phyloP scores from a whole-genome alignment of 2,329 filamentous ascomycete genomes.

The Lasiodiplodia citricola region DNA sequence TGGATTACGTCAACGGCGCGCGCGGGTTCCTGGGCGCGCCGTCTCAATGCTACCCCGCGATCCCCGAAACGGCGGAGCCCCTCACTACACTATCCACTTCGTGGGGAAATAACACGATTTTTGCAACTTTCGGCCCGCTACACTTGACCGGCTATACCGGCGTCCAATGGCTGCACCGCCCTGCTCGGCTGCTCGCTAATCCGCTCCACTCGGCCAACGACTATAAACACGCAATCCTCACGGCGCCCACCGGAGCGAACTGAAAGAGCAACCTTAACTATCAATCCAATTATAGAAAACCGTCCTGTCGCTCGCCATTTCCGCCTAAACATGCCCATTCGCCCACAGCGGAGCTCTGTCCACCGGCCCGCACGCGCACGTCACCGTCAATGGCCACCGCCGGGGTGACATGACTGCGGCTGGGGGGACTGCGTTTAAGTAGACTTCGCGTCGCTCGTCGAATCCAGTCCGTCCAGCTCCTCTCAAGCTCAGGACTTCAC shows the following conservation, averaged over 20 bases:
- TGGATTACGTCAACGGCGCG: constrained; percentile 21
- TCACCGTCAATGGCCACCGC: constrained; percentile 2
- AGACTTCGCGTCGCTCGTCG: neutral
- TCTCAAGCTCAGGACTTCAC: neutral
- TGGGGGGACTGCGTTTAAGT: neutral
- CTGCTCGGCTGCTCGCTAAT: neutral
- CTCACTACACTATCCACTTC: neutral
- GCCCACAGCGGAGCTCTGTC: constrained; percentile 1
- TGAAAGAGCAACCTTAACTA: constrained; percentile 1
- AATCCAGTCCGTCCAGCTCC: neutral
- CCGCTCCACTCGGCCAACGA: neutral
- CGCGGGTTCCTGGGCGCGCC: neutral
- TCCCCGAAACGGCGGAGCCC: constrained; percentile 7
- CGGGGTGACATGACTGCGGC: neutral
- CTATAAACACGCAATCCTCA: neutral
- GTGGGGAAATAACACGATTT: neutral
- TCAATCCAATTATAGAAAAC: constrained; percentile 2
- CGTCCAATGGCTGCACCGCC: neutral
- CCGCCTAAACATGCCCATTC: constrained; percentile 4
- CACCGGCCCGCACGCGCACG: neutral
- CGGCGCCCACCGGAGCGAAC: constrained; percentile 11
- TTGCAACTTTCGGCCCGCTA: neutral
- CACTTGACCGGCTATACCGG: neutral
- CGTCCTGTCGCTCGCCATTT: constrained; percentile 8
- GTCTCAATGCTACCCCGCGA: constrained; percentile 9